Conservation (phyloP, 331 rosid species). For the Spiraea crenata region DNA sequence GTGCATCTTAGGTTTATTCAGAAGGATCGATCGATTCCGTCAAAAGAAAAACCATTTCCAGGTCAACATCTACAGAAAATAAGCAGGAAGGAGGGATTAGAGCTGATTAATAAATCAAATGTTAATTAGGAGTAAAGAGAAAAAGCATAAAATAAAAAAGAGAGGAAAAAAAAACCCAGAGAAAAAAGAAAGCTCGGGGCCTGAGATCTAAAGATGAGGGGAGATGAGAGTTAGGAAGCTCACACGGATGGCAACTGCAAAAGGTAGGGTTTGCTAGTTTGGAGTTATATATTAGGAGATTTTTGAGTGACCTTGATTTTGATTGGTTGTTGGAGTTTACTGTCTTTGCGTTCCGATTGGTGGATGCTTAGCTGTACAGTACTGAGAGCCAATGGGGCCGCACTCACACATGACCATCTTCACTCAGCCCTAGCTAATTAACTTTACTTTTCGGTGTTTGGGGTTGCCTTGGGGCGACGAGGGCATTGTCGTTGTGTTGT, state of each 20-base stretch:
- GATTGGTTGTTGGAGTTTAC: conserved; percentile 23
- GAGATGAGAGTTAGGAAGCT: conserved; percentile 12
- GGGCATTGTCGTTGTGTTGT: conserved; percentile 21
- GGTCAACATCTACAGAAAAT: background rate
- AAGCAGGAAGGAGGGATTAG: background rate
- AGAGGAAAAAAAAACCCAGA: background rate
- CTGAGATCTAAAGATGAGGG: conserved; percentile 16
- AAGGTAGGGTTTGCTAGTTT: conserved; percentile 17
- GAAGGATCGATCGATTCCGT: conserved; percentile 18
- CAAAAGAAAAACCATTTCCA: background rate
- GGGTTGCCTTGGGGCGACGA: background rate
- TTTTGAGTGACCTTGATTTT: background rate
- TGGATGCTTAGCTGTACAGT: conserved; percentile 46
- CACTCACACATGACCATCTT: conserved; percentile 33
- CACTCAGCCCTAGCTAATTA: conserved; percentile 42
- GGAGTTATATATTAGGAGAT: conserved; percentile 25
- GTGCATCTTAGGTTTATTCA: conserved; percentile 4
- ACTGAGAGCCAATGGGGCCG: conserved; percentile 22
- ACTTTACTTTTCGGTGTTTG: conserved; percentile 10
- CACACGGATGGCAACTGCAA: conserved; percentile 38
- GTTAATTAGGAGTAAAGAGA: background rate
- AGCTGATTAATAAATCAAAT: background rate
- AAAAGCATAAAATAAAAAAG: background rate
- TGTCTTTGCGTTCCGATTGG: conserved; percentile 36
- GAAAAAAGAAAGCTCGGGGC: too few species aligned